phyloP scores from a whole-genome alignment of 2,329 filamentous ascomycete species.

The Penicillium sp. region DNA sequence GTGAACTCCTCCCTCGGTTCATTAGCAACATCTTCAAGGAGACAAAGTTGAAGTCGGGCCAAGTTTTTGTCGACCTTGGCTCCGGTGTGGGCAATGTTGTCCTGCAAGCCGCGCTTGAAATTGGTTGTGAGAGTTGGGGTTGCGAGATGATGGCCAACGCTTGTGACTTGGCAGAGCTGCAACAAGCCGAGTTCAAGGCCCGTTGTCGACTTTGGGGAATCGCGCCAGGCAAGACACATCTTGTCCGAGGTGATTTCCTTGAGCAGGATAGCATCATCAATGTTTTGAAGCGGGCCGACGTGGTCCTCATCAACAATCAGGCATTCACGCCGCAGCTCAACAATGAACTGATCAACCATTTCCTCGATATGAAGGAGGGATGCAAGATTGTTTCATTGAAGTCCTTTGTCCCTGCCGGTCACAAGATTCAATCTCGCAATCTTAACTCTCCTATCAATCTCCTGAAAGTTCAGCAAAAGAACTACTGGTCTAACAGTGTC shows the following conservation, averaged over 20 bases:
- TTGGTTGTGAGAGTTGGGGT: slow-evolving; percentile 93
- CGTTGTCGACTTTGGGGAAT: slow-evolving; percentile 90
- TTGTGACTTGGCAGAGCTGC: slow-evolving; percentile 76
- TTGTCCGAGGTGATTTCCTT: slow-evolving; percentile 84
- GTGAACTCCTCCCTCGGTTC: slow-evolving; percentile 85
- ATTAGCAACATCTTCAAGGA: slow-evolving; percentile 79
- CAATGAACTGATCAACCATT: slow-evolving; percentile 81
- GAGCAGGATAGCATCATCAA: slow-evolving; percentile 70
- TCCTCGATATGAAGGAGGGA: slow-evolving; percentile 88
- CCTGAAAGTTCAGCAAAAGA: slow-evolving; percentile 73
- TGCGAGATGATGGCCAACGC: slow-evolving; percentile 96
- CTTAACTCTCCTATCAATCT: slow-evolving; percentile 80
- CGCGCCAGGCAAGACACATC: slow-evolving; percentile 73
- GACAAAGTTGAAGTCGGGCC: slow-evolving; percentile 75
- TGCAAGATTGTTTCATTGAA: slow-evolving; percentile 90
- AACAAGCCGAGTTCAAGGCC: slow-evolving; percentile 80
- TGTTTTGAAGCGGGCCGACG: slow-evolving; percentile 81
- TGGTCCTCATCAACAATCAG: slow-evolving; percentile 98
- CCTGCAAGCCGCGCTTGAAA: slow-evolving; percentile 87
- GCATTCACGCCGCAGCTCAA: slow-evolving; percentile 90
- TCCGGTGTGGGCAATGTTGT: slow-evolving; percentile 97
- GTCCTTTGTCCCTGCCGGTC: slow-evolving; percentile 81
- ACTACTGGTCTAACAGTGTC: slow-evolving; percentile 72
- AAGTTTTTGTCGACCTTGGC: slow-evolving; percentile 91
- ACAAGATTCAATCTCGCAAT: slow-evolving; percentile 73